Conservation (phyloP, 371 early-diverging fungal genomes). For the Basidiobolus meristosporus region DNA sequence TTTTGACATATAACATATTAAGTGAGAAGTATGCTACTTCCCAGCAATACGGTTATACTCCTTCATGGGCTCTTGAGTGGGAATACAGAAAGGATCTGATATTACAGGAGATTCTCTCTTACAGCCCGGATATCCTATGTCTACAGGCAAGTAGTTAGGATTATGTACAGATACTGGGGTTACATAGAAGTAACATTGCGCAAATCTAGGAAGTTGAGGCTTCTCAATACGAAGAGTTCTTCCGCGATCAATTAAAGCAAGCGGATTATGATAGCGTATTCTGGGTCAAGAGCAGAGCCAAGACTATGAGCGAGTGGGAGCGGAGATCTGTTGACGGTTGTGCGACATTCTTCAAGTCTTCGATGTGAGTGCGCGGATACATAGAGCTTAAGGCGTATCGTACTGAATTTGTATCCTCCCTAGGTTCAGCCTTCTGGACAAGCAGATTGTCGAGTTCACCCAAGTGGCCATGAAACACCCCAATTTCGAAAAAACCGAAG, state of each 20-base stretch:
- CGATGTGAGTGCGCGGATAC: constrained; percentile 20
- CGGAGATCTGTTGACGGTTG: constrained; percentile 90
- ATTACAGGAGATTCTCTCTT: constrained; percentile 72
- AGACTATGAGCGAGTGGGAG: constrained; percentile 83
- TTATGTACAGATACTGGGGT: no score
- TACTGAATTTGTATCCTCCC: no score
- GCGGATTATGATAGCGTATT: constrained; percentile 89
- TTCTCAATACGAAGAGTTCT: constrained; percentile 66
- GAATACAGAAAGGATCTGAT: constrained; percentile 89
- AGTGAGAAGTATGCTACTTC: constrained; percentile 80
- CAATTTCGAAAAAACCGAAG: constrained; percentile 76
- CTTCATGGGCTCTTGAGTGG: constrained; percentile 92
- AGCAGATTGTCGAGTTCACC: constrained; percentile 79
- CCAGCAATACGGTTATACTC: constrained; percentile 85
- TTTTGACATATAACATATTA: constrained; percentile 91
- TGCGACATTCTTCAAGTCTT: constrained; percentile 86
- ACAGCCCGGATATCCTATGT: constrained; percentile 87
- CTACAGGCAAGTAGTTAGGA: constrained; percentile 42
- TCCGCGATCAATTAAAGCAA: constrained; percentile 46
- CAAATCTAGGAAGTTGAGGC: constrained; percentile 53
- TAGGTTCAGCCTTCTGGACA: constrained; percentile 60
- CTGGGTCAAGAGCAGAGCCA: constrained; percentile 83
- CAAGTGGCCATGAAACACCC: constrained; percentile 74
- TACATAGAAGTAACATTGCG: no score
- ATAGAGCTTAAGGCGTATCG: no score